Percentiles rank a stretch among this genome's conserved stretches.
phyloP scores from a whole-genome alignment of 2,329 filamentous ascomycete species.

The Botrytis deweyae region DNA sequence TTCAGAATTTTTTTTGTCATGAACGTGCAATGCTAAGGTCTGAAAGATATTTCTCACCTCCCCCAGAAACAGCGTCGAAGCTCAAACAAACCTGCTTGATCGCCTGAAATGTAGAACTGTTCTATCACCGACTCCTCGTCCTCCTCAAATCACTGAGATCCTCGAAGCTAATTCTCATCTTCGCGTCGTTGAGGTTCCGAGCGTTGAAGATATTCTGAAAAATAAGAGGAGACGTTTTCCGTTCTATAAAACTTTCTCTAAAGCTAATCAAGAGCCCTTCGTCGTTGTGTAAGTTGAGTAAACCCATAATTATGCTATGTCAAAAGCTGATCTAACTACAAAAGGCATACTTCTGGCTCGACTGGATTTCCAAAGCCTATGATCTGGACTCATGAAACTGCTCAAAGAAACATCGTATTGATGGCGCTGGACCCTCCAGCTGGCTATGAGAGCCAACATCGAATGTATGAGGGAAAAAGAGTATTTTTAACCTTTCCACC shows the following conservation, averaged over 20 bases:
- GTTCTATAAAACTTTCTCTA: neutral
- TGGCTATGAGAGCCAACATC: neutral
- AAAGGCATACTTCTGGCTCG: neutral
- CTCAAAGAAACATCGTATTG: neutral
- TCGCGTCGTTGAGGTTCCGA: neutral
- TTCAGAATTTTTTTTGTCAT: neutral
- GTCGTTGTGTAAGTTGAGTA: neutral
- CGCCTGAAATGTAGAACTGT: neutral
- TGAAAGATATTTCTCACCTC: neutral
- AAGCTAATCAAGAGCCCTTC: neutral
- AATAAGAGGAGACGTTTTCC: neutral
- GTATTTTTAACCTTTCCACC: neutral
- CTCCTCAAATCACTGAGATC: neutral
- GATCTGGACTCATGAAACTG: slow-evolving; percentile 1
- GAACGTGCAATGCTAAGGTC: neutral
- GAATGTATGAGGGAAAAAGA: slow-evolving; percentile 1
- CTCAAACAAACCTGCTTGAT: neutral
- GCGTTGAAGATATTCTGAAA: neutral
- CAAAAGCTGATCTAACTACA: neutral
- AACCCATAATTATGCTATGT: neutral
- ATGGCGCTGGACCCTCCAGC: neutral
- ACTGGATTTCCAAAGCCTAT: neutral
- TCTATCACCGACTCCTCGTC: neutral
- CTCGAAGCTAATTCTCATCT: neutral
- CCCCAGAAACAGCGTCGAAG: neutral